Percentiles rank a stretch among this genome's conserved stretches.
phyloP scores from a whole-genome alignment of 2,329 filamentous ascomycete species.

The Fusarium sp. region DNA sequence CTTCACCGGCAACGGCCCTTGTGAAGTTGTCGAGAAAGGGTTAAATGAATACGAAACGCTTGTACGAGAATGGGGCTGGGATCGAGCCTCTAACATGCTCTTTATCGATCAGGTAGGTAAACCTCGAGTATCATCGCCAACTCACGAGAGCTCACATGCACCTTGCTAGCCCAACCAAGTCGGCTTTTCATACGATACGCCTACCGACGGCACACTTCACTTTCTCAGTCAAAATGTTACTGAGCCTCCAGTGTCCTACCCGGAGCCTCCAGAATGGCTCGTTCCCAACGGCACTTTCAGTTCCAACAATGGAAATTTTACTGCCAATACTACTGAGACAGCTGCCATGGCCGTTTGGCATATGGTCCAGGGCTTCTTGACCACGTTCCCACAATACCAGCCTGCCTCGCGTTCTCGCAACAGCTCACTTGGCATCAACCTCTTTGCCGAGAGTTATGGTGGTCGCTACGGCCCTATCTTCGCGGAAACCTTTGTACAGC shows the following conservation, averaged over 20 bases:
- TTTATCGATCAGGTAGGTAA: conserved; percentile 63
- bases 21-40: conserved; percentile 57
- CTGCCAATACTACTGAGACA: conserved; percentile 63
- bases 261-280: conserved; percentile 41
- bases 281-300: conserved; percentile 72
- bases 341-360: conserved; percentile 71
- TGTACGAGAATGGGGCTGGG: conserved; percentile 71
- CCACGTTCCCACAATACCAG: conserved; percentile 65
- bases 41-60: conserved; percentile 61
- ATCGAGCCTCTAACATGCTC: conserved; percentile 62
- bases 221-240: conserved; percentile 51
- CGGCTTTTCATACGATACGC: conserved; percentile 71
- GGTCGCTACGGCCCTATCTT: conserved; percentile 75
- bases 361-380: conserved; percentile 68
- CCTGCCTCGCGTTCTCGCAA: conserved; percentile 51
- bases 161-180: conserved; percentile 71
- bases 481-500: conserved; percentile 64
- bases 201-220: conserved; percentile 67
- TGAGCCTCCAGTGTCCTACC: conserved; percentile 35
- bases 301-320: conserved; percentile 56
- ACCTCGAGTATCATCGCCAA: background rate
- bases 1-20: conserved; percentile 67
- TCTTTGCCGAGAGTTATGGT: conserved; percentile 75
- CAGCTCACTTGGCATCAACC: conserved; percentile 63
- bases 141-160: conserved; percentile 10